A percentile compares a stretch with the other conserved stretches of the same genome.
Conservation (phyloP, 331 rosid genomes). For the Malus hybrid region DNA sequence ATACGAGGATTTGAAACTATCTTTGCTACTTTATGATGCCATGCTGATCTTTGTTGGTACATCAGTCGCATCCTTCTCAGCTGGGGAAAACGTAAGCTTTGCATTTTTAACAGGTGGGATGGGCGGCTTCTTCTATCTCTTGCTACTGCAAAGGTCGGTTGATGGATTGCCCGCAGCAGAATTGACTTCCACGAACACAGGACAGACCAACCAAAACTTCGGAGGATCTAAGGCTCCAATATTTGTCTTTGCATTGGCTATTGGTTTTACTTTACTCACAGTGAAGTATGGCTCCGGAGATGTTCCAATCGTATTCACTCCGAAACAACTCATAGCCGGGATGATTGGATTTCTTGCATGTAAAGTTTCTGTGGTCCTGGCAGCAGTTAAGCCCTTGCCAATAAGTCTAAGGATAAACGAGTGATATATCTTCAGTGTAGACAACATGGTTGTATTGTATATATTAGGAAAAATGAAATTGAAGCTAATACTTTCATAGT, state of each 20-base stretch:
- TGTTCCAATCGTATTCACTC: slow-evolving; percentile 31
- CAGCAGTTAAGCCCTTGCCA: slow-evolving; percentile 68
- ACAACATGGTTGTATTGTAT: neutral
- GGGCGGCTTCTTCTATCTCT: slow-evolving; percentile 74
- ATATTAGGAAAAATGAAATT: neutral
- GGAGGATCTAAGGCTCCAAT: slow-evolving; percentile 41
- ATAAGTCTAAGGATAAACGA: slow-evolving; percentile 33
- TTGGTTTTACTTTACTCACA: slow-evolving; percentile 37
- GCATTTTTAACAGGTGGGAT: slow-evolving; percentile 78
- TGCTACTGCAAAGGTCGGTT: slow-evolving; percentile 78
- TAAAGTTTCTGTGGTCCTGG: slow-evolving; percentile 71
- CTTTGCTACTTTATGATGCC: slow-evolving; percentile 75
- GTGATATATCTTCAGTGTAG: slow-evolving; percentile 22
- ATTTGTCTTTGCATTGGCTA: slow-evolving; percentile 42
- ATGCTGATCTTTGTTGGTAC: slow-evolving; percentile 53
- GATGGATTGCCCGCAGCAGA: slow-evolving; percentile 67
- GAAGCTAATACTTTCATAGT: neutral
- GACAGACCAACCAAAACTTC: slow-evolving; percentile 9
- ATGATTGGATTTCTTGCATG: slow-evolving; percentile 79
- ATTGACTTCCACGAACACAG: slow-evolving; percentile 15
- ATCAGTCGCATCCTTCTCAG: slow-evolving; percentile 38
- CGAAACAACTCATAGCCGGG: slow-evolving; percentile 60
- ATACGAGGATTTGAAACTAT: slow-evolving; percentile 69
- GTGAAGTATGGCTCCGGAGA: slow-evolving; percentile 48
- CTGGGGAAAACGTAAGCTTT: slow-evolving; percentile 43